Evolutionary conservation across 371 early-diverging fungal species (phyloP), one percentile per base, ranked within the genome.

Genomic region (Mucor ambiguus): DNA sequence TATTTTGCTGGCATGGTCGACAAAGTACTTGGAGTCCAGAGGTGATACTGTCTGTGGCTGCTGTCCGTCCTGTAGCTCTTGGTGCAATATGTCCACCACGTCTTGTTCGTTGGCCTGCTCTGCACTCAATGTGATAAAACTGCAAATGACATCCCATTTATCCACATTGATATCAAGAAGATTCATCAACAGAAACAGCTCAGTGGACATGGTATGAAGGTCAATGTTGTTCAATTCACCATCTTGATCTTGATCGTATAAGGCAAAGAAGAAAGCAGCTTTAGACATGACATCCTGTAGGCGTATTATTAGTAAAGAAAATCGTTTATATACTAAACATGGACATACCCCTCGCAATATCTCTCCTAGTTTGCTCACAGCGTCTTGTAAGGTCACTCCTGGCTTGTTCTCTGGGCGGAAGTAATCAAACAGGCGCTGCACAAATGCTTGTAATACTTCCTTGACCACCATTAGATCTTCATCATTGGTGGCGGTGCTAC

Each of bases 181-280:
- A 44, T 81, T 63, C 67, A 90, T 82, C 4, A 95, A 67, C 70
- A 90, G 92, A 24, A 93, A 83, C 11, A 97, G 67, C 58, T 92
- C 90, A 72, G 95, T 92, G 1, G 93, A 90, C 74, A 96, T 81
- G 54, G 85, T 85, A 62, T 93, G 81, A n/a, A 95, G 78, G 63
- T 96, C 94, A 44, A 89, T 86, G 48, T 90, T 87, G 35, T 71
- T 82, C 37, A 96, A 71, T 22, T 72, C 68, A 3, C 87, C 90
- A 61, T 92, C 88, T 37, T 77, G 72, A 66, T 92, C 87, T 30
- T 78, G 67, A 70, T 95, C 93, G 63, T 95, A 95, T 66, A 95
- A 70, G 12, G 88, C 79, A 69, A 96, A 96, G 65, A 95, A 92
- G 29, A 92, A 76, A 20, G 89, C 87, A 68, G 95, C 90, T 20